These are phyloP conservation scores for Claviceps sp. DNA, from an alignment of 2,329 filamentous ascomycete species.

Conservation along the genomic window DNA sequence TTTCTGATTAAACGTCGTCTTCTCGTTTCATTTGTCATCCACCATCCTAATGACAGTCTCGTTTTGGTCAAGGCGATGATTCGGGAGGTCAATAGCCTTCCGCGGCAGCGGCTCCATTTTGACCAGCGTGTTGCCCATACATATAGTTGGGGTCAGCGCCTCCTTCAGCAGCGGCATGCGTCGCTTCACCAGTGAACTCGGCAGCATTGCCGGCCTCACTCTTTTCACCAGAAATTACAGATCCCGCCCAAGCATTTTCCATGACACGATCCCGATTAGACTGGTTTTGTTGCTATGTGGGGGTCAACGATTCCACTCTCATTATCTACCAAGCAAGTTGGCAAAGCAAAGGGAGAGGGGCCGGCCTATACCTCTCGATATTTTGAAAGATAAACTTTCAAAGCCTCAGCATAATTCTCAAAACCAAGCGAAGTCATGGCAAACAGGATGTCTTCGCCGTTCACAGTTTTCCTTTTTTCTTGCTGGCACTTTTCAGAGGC, in stretches of 20 bases:
- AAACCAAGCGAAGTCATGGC: slow-evolving; percentile 98
- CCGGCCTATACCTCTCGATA: slow-evolving; percentile 75
- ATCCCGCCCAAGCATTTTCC: slow-evolving; percentile 20
- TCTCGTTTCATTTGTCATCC: slow-evolving; percentile 1
- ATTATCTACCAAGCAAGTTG: background rate
- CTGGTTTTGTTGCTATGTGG: slow-evolving; percentile 26
- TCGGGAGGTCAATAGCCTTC: slow-evolving; percentile 33
- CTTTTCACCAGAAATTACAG: slow-evolving; percentile 21
- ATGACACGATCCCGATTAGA: slow-evolving; percentile 26
- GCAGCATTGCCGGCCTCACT: slow-evolving; percentile 15
- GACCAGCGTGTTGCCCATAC: slow-evolving; percentile 39
- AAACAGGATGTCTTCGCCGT: slow-evolving; percentile 96
- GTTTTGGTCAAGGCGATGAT: background rate
- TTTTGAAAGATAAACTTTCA: slow-evolving; percentile 96
- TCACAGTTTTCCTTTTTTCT: slow-evolving; percentile 98
- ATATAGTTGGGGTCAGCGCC: slow-evolving; percentile 33
- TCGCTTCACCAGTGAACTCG: slow-evolving; percentile 31
- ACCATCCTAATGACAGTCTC: background rate
- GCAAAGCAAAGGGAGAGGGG: background rate
- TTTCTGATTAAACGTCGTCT: background rate
- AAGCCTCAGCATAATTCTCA: slow-evolving; percentile 94
- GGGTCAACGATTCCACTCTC: background rate
- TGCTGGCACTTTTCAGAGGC: slow-evolving; percentile 99
- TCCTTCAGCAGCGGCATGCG: slow-evolving; percentile 25
- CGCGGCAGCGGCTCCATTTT: slow-evolving; percentile 42